Evolutionary conservation across 805 yeast genomes (phyloP).

Genomic region (Priceomyces castillae): DNA sequence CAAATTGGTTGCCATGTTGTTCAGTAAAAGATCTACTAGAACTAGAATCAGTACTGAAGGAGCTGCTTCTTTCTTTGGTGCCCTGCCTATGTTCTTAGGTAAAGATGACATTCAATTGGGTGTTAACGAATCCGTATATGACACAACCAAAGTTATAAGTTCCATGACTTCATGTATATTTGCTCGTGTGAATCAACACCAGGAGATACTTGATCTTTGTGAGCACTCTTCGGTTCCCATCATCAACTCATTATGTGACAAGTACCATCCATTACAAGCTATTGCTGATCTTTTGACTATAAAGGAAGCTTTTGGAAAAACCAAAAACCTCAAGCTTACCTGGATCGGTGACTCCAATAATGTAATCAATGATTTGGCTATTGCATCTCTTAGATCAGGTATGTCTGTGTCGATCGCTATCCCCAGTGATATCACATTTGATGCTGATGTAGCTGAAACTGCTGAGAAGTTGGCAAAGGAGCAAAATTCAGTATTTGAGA

Average conservation of each 20-base stretch:
- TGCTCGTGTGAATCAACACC: slow-evolving; percentile 89
- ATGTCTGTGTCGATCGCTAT: slow-evolving; percentile 82
- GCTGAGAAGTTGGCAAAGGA: slow-evolving; percentile 54
- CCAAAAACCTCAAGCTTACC: slow-evolving; percentile 68
- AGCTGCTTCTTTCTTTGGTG: slow-evolving; percentile 90
- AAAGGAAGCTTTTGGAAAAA: slow-evolving; percentile 65
- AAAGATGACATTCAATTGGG: slow-evolving; percentile 96
- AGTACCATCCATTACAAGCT: slow-evolving; percentile 92
- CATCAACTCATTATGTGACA: slow-evolving; percentile 90
- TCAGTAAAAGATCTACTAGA: slow-evolving; percentile 91
- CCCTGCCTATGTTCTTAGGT: slow-evolving; percentile 94
- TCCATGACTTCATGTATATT: slow-evolving; percentile 96
- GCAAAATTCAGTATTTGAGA: slow-evolving; percentile 44
- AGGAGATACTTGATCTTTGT: slow-evolving; percentile 75
- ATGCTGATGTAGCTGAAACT: slow-evolving; percentile 47
- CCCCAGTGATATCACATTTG: slow-evolving; percentile 71
- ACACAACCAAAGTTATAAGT: slow-evolving; percentile 83
- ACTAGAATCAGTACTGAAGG: slow-evolving; percentile 94
- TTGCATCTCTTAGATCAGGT: slow-evolving; percentile 83
- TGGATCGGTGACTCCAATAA: slow-evolving; percentile 98
- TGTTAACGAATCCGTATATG: slow-evolving; percentile 87
- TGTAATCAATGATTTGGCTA: slow-evolving; percentile 88
- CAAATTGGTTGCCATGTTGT: slow-evolving; percentile 76
- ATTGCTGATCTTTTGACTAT: slow-evolving; percentile 88
- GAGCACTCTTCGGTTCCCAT: slow-evolving; percentile 84